A percentile compares a stretch with the other conserved stretches of the same genome.
Conservation (phyloP, 345 rosid genomes). For the Dipteronia sinensis region DNA sequence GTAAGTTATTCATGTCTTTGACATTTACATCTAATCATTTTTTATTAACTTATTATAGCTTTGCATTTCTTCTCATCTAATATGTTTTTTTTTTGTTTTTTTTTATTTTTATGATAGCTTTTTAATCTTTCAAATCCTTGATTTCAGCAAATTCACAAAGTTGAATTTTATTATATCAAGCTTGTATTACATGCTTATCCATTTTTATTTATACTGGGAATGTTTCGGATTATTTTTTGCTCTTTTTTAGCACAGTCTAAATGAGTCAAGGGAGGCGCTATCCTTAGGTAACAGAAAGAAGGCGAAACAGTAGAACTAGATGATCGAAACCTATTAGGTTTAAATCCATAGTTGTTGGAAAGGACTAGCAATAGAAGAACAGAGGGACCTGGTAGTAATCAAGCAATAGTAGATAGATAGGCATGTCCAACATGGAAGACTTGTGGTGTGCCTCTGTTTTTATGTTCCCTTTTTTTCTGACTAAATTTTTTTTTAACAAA, state of each 20-base stretch:
- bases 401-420: not conserved
- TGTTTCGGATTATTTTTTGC: not conserved
- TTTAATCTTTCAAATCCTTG: not conserved
- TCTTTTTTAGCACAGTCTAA: not conserved
- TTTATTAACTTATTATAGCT: not conserved
- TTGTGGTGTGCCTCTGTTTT: not conserved
- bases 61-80: constrained; percentile 14
- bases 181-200: not conserved
- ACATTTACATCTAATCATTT: not conserved
- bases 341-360: not conserved
- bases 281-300: not conserved
- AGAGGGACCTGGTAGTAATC: not conserved
- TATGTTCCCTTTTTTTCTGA: not conserved
- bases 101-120: not conserved
- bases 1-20: constrained; percentile 43
- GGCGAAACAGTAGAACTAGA: not conserved
- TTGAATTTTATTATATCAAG: not conserved
- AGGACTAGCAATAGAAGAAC: not conserved
- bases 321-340: not conserved
- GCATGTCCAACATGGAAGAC: not conserved
- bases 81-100: not conserved
- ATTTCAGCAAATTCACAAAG: not conserved
- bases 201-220: not conserved
- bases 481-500: not conserved
- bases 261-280: not conserved